A percentile compares a stretch with the other conserved stretches of the same genome.
These are phyloP conservation scores for Fraxinus latifolia DNA, from an alignment of 305 asterid species.

Conservation along the genomic window DNA sequence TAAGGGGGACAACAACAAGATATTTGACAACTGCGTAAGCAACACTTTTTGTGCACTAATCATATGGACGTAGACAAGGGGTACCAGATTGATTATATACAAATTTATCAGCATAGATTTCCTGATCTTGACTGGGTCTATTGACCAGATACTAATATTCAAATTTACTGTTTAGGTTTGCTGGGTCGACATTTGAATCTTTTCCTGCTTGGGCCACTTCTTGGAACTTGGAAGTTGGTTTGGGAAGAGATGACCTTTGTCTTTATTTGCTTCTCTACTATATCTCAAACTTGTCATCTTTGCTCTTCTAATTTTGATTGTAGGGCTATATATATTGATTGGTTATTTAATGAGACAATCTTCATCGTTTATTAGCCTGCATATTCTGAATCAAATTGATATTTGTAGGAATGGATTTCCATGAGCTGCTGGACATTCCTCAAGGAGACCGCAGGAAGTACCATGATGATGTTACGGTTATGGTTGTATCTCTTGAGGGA, in stretches of 20 bases:
- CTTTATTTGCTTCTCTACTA: background rate
- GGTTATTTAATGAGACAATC: background rate
- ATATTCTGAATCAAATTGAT: slow-evolving; percentile 15
- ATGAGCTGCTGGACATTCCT: slow-evolving; percentile 93
- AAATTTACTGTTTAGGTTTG: background rate
- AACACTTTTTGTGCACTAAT: background rate
- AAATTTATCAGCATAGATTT: background rate
- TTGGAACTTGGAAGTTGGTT: background rate
- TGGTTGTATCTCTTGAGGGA: slow-evolving; percentile 96
- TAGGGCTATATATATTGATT: background rate
- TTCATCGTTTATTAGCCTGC: background rate
- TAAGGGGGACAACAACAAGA: background rate
- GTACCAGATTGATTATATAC: background rate
- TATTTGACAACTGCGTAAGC: background rate
- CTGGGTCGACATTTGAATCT: background rate
- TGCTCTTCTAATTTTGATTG: background rate
- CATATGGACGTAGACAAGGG: background rate
- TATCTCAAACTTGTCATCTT: background rate
- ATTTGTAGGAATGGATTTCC: slow-evolving; percentile 83
- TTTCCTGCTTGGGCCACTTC: background rate
- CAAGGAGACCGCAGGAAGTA: slow-evolving; percentile 95
- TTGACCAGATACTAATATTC: background rate
- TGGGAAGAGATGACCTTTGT: background rate
- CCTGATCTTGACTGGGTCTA: background rate
- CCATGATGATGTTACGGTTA: slow-evolving; percentile 95